A percentile compares a stretch with the other conserved stretches of the same genome.
These are phyloP conservation scores for Rhizophagus sp. DNA, from an alignment of 192 early-diverging fungal species.

Conservation along the genomic window DNA sequence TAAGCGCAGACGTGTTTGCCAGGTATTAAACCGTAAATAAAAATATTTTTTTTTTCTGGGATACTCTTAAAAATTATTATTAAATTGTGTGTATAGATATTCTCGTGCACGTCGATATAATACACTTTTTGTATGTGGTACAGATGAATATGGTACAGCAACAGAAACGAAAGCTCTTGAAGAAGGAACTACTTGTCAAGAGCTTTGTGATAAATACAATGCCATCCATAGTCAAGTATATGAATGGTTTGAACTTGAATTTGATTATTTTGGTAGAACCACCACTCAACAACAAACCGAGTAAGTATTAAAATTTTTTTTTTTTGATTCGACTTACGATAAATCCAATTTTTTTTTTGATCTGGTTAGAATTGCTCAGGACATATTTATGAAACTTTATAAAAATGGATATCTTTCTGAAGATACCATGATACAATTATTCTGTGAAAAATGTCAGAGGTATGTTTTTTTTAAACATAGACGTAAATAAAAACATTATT, in stretches of 20 bases:
- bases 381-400: slow-evolving; percentile 77
- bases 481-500: too few relatives aligned
- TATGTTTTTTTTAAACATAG: slow-evolving; percentile 24
- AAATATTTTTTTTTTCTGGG: background rate
- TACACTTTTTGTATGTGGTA: slow-evolving; percentile 92
- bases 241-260: slow-evolving; percentile 93
- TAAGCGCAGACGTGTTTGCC: slow-evolving; percentile 96
- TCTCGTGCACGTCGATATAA: slow-evolving; percentile 88
- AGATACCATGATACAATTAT: slow-evolving; percentile 84
- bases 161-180: slow-evolving; percentile 98
- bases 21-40: slow-evolving; percentile 47
- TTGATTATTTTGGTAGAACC: slow-evolving; percentile 96
- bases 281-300: slow-evolving; percentile 88
- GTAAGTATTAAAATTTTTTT: slow-evolving; percentile 7
- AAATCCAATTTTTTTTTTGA: slow-evolving; percentile 6
- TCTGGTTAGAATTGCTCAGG: slow-evolving; percentile 71
- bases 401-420: slow-evolving; percentile 71
- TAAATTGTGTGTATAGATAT: slow-evolving; percentile 53
- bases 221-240: slow-evolving; percentile 84
- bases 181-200: slow-evolving; percentile 86
- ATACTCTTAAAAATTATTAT: too few relatives aligned
- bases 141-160: slow-evolving; percentile 99
- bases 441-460: slow-evolving; percentile 82
- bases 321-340: background rate
- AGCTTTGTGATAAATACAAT: slow-evolving; percentile 97